phyloP scores from a whole-genome alignment of 2,329 filamentous ascomycete genomes.

The Spiromastix sp. region DNA sequence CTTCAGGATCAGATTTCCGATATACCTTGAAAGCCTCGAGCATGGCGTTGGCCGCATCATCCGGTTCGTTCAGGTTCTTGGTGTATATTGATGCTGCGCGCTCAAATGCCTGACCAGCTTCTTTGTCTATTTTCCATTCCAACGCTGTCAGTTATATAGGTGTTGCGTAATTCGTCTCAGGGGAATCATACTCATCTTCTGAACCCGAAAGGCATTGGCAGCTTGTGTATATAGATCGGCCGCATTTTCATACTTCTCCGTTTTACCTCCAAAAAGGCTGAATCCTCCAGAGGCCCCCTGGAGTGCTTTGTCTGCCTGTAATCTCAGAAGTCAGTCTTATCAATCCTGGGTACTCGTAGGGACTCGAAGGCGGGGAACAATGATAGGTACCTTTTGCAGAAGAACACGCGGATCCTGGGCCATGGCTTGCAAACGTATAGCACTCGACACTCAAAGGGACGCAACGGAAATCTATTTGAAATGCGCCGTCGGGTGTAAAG shows the following conservation, averaged over 20 bases:
- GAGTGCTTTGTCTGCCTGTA: conserved; percentile 76
- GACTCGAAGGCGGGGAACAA: conserved; percentile 3
- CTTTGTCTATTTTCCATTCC: conserved; percentile 49
- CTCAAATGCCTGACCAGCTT: conserved; percentile 81
- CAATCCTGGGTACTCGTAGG: too few relatives aligned
- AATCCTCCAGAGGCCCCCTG: conserved; percentile 69
- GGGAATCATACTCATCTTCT: conserved; percentile 59
- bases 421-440: conserved; percentile 7
- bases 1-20: conserved; percentile 70
- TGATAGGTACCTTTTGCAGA: conserved; percentile 57
- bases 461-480: too few relatives aligned
- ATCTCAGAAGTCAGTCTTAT: conserved; percentile 14
- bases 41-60: conserved; percentile 81
- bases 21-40: conserved; percentile 94
- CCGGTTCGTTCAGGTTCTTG: conserved; percentile 74
- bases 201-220: conserved; percentile 82
- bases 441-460: too few relatives aligned
- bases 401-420: conserved; percentile 72
- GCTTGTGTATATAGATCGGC: conserved; percentile 81
- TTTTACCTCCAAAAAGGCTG: conserved; percentile 74
- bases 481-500: too few relatives aligned
- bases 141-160: conserved; percentile 1
- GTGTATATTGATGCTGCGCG: conserved; percentile 72
- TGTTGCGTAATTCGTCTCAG: conserved; percentile 4
- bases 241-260: conserved; percentile 84